Conservation (phyloP, 768 basidiomycete species). For the Hericium rajendrae region DNA sequence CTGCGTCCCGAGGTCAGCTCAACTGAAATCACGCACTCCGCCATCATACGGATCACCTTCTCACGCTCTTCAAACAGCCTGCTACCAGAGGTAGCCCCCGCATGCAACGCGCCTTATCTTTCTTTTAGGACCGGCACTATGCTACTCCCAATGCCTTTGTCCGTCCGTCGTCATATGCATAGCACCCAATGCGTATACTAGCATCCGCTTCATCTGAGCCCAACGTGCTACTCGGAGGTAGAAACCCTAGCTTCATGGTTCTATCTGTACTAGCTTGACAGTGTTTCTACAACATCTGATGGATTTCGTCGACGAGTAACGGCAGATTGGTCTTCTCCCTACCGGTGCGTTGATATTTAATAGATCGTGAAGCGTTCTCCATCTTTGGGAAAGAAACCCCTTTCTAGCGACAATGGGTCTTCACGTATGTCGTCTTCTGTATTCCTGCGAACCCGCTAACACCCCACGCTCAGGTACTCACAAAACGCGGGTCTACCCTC, state of each 20-base stretch:
- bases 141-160: too few species aligned
- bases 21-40: not conserved
- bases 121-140: not conserved
- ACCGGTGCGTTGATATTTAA: too few species aligned
- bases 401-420: not conserved
- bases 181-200: not conserved
- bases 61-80: not conserved
- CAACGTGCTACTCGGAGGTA: too few species aligned
- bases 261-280: too few species aligned
- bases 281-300: too few species aligned
- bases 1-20: not conserved
- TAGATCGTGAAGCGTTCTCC: not conserved
- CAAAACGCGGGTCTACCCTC: conserved; percentile 1
- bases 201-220: too few species aligned
- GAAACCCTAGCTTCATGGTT: too few species aligned
- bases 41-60: not conserved
- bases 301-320: too few species aligned
- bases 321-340: too few species aligned
- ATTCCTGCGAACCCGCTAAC: not conserved
- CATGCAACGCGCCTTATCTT: not conserved
- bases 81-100: not conserved
- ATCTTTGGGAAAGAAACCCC: not conserved
- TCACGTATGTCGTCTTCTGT: not conserved
- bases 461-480: conserved; percentile 1
- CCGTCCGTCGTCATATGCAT: not conserved